These are phyloP conservation scores for Cladosporium cucumerinum DNA, from an alignment of 2,329 filamentous ascomycete species.

Conservation along the genomic window DNA sequence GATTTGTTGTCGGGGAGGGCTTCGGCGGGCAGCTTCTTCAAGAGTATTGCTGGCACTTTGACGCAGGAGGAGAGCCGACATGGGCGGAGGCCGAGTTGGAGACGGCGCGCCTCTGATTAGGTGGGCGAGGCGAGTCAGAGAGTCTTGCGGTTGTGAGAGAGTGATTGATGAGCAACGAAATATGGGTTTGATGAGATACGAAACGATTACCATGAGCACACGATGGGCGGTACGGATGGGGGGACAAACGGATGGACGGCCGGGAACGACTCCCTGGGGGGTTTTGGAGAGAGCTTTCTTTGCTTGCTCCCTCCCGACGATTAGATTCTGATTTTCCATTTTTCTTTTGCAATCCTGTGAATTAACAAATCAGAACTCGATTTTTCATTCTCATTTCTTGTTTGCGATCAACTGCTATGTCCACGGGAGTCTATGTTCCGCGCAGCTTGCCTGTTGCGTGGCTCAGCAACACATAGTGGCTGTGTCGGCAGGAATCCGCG, in stretches of 20 bases:
- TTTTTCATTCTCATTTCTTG: neutral
- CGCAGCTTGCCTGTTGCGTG: neutral
- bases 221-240: neutral
- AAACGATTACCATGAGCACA: neutral
- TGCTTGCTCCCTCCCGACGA: neutral
- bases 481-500: neutral
- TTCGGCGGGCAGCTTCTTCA: slow-evolving; percentile 11
- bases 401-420: neutral
- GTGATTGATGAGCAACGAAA: neutral
- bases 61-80: neutral
- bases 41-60: slow-evolving; percentile 4
- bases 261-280: neutral
- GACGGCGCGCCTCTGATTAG: slow-evolving; percentile 5
- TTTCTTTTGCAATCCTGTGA: neutral
- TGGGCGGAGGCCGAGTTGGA: neutral
- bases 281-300: neutral
- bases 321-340: neutral
- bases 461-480: neutral
- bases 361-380: neutral
- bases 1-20: slow-evolving; percentile 11
- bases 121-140: neutral
- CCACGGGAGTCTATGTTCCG: neutral
- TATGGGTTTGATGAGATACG: neutral
- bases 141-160: neutral
- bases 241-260: neutral